These are phyloP conservation scores for Neopestalotiopsis clavispora DNA, from an alignment of 2,329 filamentous ascomycete genomes.

Conservation along the genomic window DNA sequence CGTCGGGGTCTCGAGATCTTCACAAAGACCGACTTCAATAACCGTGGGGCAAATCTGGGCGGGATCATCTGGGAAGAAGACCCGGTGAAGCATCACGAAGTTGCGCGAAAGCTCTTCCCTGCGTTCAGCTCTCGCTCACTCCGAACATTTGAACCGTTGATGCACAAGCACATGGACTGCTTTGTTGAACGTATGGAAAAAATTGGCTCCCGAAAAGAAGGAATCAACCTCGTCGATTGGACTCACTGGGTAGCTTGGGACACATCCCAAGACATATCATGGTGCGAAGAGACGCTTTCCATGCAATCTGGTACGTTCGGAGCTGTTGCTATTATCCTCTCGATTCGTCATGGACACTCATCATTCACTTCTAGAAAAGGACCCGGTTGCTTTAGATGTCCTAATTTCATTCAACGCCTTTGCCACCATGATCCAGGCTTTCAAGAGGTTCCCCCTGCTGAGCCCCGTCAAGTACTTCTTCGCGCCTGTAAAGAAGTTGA, in stretches of 20 bases:
- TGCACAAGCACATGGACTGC: slow-evolving; percentile 26
- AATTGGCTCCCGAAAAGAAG: not conserved
- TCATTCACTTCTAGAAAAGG: slow-evolving; percentile 4
- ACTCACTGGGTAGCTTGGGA: slow-evolving; percentile 22
- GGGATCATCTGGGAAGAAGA: slow-evolving; percentile 29
- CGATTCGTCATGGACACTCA: not conserved
- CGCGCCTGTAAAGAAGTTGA: slow-evolving; percentile 16
- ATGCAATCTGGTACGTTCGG: slow-evolving; percentile 22
- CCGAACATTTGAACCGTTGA: slow-evolving; percentile 22
- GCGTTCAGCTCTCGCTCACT: slow-evolving; percentile 26
- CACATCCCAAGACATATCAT: not conserved
- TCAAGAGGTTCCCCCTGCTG: slow-evolving; percentile 22
- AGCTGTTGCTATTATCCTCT: not conserved
- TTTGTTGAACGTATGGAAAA: slow-evolving; percentile 25
- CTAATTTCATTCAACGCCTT: slow-evolving; percentile 15
- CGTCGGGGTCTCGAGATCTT: slow-evolving; percentile 23
- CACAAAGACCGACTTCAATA: slow-evolving; percentile 26
- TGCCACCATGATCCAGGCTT: slow-evolving; percentile 17
- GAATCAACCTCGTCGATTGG: slow-evolving; percentile 23
- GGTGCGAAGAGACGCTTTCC: slow-evolving; percentile 23
- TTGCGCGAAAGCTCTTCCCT: slow-evolving; percentile 26
- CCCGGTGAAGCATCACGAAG: slow-evolving; percentile 24
- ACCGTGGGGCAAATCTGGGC: slow-evolving; percentile 23
- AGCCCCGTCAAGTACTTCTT: slow-evolving; percentile 22
- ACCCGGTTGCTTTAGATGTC: slow-evolving; percentile 18